Evolutionary conservation across 352 stramenopile species (phyloP).

Genomic region (Phytopythium montanum): DNA sequence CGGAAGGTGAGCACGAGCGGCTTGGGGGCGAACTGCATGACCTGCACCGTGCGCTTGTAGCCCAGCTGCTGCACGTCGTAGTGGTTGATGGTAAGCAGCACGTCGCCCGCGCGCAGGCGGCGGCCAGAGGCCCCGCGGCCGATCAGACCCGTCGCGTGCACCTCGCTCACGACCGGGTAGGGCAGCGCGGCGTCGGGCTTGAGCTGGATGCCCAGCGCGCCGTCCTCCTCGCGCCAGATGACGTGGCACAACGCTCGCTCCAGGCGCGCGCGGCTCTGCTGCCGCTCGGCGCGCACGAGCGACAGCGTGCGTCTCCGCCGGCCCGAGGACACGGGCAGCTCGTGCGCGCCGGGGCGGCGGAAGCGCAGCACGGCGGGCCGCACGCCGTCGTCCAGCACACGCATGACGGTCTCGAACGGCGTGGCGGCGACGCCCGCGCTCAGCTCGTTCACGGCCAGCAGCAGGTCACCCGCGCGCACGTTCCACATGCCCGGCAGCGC

Average conservation of each 20-base stretch:
- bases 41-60: conserved; percentile 47
- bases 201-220: conserved; percentile 48
- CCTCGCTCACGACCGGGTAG: conserved; percentile 49
- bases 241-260: conserved; percentile 61
- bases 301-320: conserved; percentile 2
- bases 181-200: conserved; percentile 45
- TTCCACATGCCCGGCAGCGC: conserved; percentile 67
- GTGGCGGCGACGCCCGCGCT: conserved; percentile 34
- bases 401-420: conserved; percentile 42
- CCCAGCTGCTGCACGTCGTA: conserved; percentile 55
- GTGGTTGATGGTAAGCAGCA: conserved; percentile 72
- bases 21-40: conserved; percentile 61
- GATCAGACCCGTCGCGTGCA: conserved; percentile 25
- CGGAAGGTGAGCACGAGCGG: conserved; percentile 73
- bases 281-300: conserved; percentile 16
- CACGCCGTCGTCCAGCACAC: conserved; percentile 58
- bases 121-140: conserved; percentile 20
- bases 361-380: conserved; percentile 61
- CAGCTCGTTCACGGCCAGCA: conserved; percentile 56
- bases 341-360: conserved; percentile 38
- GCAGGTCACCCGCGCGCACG: conserved; percentile 49
- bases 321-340: conserved; percentile 17
- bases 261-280: conserved; percentile 42
- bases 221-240: conserved; percentile 67
- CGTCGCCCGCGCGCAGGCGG: conserved; percentile 37